Base-by-base conservation (phyloP, 139 green algal species). In the Auxenochlorella pyrenoidosa region DNA sequence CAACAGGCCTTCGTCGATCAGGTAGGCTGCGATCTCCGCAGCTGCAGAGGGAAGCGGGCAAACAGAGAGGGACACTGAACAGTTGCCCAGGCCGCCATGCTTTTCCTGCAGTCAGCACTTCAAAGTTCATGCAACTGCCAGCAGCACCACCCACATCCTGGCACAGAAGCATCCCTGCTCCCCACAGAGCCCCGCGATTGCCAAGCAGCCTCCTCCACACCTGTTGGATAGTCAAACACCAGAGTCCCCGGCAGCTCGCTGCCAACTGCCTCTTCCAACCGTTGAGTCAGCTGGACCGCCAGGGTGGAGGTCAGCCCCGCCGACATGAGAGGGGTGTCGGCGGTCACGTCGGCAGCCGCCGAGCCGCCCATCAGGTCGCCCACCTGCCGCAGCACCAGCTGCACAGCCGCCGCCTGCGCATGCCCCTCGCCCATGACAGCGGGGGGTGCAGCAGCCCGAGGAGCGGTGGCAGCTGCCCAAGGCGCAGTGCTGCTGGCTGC, bases 141-240 rank as follows among this genome's bases (percentile, higher is more conserved):
- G 8, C 26, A 30, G 5, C 32, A 30, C n/a, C n/a, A n/a, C n/a
- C n/a, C n/a, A n/a, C n/a, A n/a, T n/a, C n/a, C n/a, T n/a, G n/a
- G n/a, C n/a, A n/a, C n/a, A n/a, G n/a, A n/a, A n/a, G n/a, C n/a
- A n/a, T n/a, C n/a, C n/a, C n/a, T n/a, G n/a, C n/a, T n/a, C n/a
- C n/a, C n/a, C n/a, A n/a, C n/a, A n/a, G n/a, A n/a, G n/a, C n/a
- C n/a, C n/a, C n/a, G n/a, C n/a, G n/a, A n/a, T n/a, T n/a, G n/a
- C n/a, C n/a, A n/a, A n/a, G n/a, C n/a, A 8, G 5, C 3, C n/a
- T 30, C 16, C 70, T 51, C 30, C 30, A 4, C 24, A 84, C 79
- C 70, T 32, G 91, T 90, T 12, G 93, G 92, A 71, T 94, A 93
- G 82, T 95, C 93, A 85, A 95, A 90, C 34, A 92, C 87, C 26